phyloP scores from a whole-genome alignment of 345 rosid genomes.

The Gossypium longicalyx region DNA sequence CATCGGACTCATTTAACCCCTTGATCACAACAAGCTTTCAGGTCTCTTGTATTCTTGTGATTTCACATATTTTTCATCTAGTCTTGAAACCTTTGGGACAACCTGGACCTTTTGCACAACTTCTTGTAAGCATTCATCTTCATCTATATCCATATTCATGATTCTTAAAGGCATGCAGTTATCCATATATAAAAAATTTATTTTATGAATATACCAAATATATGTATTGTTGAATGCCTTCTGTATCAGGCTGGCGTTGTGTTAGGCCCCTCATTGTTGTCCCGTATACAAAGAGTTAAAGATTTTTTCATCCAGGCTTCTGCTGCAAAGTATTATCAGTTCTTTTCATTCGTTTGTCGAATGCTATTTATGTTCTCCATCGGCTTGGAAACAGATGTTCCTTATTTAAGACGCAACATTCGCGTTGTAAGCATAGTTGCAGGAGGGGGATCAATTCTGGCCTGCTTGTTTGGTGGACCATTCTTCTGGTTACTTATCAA shows the following conservation, averaged over 20 bases:
- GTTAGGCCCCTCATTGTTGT: slow-evolving; percentile 60
- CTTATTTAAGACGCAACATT: slow-evolving; percentile 51
- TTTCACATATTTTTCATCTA: slow-evolving; percentile 77
- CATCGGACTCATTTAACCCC: slow-evolving; percentile 45
- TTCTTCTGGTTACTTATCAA: slow-evolving; percentile 34
- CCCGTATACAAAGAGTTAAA: slow-evolving; percentile 36
- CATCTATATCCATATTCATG: no score
- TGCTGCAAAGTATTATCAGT: slow-evolving; percentile 46
- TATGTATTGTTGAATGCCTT: not conserved
- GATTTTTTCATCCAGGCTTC: slow-evolving; percentile 50
- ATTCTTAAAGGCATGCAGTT: no score
- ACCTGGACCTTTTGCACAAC: slow-evolving; percentile 79
- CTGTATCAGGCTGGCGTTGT: slow-evolving; percentile 66
- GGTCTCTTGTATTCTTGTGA: slow-evolving; percentile 65
- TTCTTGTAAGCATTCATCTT: slow-evolving; percentile 42
- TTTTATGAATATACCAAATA: no score
- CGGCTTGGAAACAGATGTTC: slow-evolving; percentile 61
- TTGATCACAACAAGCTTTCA: slow-evolving; percentile 55
- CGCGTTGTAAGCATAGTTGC: slow-evolving; percentile 43
- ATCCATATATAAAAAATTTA: no score
- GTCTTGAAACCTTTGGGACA: slow-evolving; percentile 65
- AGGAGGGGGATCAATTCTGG: slow-evolving; percentile 35
- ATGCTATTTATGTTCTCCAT: slow-evolving; percentile 71
- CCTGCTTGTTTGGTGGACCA: slow-evolving; percentile 39
- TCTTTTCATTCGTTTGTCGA: slow-evolving; percentile 48